Conservation (phyloP, 2,329 filamentous ascomycete genomes). For the Fusarium coicis region DNA sequence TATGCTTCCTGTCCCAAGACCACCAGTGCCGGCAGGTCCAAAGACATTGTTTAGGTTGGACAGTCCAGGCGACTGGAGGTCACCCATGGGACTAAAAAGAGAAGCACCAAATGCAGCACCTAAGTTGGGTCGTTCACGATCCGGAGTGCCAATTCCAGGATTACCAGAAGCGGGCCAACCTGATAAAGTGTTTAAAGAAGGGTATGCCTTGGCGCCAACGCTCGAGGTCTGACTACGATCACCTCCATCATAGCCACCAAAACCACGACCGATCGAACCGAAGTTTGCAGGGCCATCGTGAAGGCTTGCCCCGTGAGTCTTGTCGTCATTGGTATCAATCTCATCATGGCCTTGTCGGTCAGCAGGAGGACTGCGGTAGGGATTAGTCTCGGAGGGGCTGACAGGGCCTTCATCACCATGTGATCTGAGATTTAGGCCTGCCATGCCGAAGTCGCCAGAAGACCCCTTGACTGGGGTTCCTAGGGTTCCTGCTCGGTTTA, state of each 20-base stretch:
- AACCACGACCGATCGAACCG: conserved; percentile 64
- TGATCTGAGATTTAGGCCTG: conserved; percentile 66
- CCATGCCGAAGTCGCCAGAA: conserved; percentile 70
- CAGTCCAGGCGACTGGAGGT: conserved; percentile 80
- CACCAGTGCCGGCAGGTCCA: conserved; percentile 67
- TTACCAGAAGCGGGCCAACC: conserved; percentile 69
- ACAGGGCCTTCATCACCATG: conserved; percentile 75
- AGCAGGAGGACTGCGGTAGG: conserved; percentile 89
- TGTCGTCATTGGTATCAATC: conserved; percentile 63
- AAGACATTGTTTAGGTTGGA: conserved; percentile 77
- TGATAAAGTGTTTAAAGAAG: conserved; percentile 67
- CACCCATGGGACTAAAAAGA: conserved; percentile 80
- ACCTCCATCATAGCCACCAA: conserved; percentile 72
- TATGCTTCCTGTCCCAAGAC: conserved; percentile 70
- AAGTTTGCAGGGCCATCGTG: conserved; percentile 61
- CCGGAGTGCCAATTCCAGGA: conserved; percentile 73
- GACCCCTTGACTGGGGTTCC: conserved; percentile 67
- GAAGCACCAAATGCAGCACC: conserved; percentile 78
- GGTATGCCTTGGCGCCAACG: conserved; percentile 80
- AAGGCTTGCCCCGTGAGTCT: conserved; percentile 55
- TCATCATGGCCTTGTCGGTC: conserved; percentile 76
- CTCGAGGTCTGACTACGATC: conserved; percentile 96
- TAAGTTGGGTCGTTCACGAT: conserved; percentile 69
- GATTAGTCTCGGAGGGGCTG: conserved; percentile 95
- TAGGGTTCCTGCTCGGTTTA: conserved; percentile 54